Conservation (phyloP, 2,329 filamentous ascomycete genomes). For the Claviceps capensis region DNA sequence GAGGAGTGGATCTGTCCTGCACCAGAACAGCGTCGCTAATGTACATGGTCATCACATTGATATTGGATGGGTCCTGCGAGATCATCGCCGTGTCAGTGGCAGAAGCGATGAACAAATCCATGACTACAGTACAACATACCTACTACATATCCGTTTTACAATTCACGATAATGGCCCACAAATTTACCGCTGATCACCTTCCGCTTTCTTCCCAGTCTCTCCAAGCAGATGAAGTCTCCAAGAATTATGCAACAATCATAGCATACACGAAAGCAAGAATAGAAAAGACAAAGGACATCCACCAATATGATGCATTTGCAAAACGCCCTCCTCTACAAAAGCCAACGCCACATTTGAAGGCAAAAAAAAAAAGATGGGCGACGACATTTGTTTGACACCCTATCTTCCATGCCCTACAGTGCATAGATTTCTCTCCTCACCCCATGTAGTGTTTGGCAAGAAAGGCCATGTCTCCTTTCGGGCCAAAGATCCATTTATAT, state of each 20-base stretch:
- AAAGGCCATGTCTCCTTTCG: not conserved
- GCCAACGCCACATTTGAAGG: constrained; percentile 6
- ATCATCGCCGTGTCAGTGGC: too few species aligned
- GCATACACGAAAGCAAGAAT: not conserved
- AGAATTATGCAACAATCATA: too few species aligned
- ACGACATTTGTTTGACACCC: not conserved
- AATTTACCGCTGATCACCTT: too few species aligned
- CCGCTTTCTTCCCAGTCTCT: too few species aligned
- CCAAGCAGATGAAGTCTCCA: too few species aligned
- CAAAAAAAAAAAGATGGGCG: not conserved
- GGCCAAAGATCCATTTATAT: not conserved
- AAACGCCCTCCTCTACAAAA: constrained; percentile 1
- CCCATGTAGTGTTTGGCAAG: not conserved
- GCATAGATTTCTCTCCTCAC: not conserved
- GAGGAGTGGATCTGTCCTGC: not conserved
- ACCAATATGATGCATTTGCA: not conserved
- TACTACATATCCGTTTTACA: too few species aligned
- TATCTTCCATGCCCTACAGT: not conserved
- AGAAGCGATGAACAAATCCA: too few species aligned
- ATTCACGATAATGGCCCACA: too few species aligned
- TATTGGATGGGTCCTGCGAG: too few species aligned
- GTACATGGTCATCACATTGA: too few species aligned
- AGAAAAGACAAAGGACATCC: not conserved
- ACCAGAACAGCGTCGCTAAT: too few species aligned
- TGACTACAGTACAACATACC: too few species aligned